Conservation (phyloP, 306 rosid genomes). For the Gleditsia sinensis region DNA sequence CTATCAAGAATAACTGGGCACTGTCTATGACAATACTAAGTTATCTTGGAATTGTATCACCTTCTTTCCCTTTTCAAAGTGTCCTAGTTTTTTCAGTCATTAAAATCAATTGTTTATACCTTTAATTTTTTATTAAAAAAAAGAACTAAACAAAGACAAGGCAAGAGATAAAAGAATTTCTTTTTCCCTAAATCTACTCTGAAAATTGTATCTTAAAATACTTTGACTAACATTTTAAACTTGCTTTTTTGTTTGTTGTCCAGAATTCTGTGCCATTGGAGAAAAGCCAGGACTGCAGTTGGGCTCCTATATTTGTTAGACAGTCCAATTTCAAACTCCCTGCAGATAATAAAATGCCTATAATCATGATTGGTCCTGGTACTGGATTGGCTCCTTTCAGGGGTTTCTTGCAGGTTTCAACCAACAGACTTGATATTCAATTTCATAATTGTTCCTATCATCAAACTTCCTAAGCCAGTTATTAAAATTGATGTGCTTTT, state of each 20-base stretch:
- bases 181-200: background rate
- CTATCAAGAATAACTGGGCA: background rate
- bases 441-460: background rate
- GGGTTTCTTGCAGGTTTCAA: constrained; percentile 93
- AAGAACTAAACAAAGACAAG: background rate
- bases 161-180: background rate
- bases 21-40: background rate
- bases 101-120: background rate
- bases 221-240: background rate
- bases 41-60: background rate
- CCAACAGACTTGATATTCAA: constrained; percentile 27
- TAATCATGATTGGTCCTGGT: constrained; percentile 98
- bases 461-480: constrained; percentile 7
- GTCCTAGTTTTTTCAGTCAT: background rate
- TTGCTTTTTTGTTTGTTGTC: constrained; percentile 28
- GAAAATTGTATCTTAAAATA: background rate
- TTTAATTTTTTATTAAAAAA: background rate
- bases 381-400: constrained; percentile 99
- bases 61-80: background rate
- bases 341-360: constrained; percentile 70
- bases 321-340: constrained; percentile 96
- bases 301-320: constrained; percentile 94
- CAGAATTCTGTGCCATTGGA: constrained; percentile 77
- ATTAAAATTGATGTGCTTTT: constrained; percentile 6
- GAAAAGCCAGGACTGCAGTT: constrained; percentile 74